phyloP scores from a whole-genome alignment of 2,329 filamentous ascomycete genomes.

The Hypoxylon sp. region DNA sequence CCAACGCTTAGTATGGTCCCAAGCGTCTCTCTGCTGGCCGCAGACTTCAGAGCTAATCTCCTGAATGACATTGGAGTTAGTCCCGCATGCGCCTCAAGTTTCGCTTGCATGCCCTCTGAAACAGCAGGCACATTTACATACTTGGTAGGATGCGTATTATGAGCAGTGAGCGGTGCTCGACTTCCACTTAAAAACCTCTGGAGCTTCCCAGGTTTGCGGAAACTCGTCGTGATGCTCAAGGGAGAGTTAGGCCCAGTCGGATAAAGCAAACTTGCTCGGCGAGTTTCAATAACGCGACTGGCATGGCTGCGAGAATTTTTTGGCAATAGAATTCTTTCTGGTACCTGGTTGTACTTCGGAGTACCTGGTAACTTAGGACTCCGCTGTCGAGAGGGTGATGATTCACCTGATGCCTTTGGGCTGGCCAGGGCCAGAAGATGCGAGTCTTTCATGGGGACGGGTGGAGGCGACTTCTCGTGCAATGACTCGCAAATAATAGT shows the following conservation, averaged over 20 bases:
- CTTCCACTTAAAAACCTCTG: slow-evolving; percentile 57
- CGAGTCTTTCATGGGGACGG: slow-evolving; percentile 55
- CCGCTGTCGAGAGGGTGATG: slow-evolving; percentile 30
- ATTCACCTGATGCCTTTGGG: slow-evolving; percentile 23
- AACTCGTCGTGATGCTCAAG: slow-evolving; percentile 54
- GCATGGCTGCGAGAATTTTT: slow-evolving; percentile 38
- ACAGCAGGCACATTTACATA: slow-evolving; percentile 54
- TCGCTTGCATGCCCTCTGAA: slow-evolving; percentile 54
- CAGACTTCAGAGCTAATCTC: slow-evolving; percentile 55
- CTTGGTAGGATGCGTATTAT: slow-evolving; percentile 53
- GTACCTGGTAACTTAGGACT: slow-evolving; percentile 13
- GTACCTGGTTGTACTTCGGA: slow-evolving; percentile 23
- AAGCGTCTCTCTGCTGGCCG: slow-evolving; percentile 62
- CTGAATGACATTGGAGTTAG: slow-evolving; percentile 55
- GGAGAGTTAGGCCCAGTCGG: slow-evolving; percentile 52
- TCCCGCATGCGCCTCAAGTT: slow-evolving; percentile 54
- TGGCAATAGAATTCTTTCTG: slow-evolving; percentile 37
- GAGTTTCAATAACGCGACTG: slow-evolving; percentile 40
- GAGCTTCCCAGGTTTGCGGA: slow-evolving; percentile 56
- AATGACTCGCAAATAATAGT: slow-evolving; percentile 17
- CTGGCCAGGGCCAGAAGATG: slow-evolving; percentile 19
- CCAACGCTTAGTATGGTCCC: slow-evolving; percentile 66
- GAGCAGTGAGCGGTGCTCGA: slow-evolving; percentile 51
- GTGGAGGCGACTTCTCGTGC: slow-evolving; percentile 51
- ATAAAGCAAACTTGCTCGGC: slow-evolving; percentile 47